Conservation (phyloP, 495 filamentous ascomycete genomes). For the Articulospora tetracladia region DNA sequence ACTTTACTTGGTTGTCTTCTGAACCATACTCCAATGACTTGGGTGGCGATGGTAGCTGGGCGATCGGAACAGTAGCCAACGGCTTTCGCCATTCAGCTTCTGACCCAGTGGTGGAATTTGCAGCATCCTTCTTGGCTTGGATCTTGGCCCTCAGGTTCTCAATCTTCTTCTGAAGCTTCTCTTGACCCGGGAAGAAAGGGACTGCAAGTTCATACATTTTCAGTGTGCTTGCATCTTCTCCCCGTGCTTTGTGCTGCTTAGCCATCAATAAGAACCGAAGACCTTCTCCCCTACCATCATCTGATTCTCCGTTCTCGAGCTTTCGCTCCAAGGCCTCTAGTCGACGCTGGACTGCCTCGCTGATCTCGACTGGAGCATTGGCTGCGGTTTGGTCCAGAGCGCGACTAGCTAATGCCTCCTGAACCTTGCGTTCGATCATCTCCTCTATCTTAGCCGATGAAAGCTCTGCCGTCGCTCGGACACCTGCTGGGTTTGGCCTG, state of each 20-base stretch:
- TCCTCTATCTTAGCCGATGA: conserved; percentile 82
- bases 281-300: conserved; percentile 74
- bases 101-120: background rate
- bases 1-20: background rate
- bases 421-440: conserved; percentile 86
- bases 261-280: conserved; percentile 84
- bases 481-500: conserved; percentile 29
- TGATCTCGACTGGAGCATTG: conserved; percentile 54
- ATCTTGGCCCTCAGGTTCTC: conserved; percentile 60
- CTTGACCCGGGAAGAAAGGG: conserved; percentile 81
- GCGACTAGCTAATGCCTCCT: conserved; percentile 76
- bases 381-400: conserved; percentile 44
- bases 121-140: conserved; percentile 35
- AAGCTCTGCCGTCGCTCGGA: conserved; percentile 41
- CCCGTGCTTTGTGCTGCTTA: conserved; percentile 80
- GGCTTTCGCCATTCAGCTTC: conserved; percentile 13
- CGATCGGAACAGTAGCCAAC: conserved; percentile 12
- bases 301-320: conserved; percentile 56
- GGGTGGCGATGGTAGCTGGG: conserved; percentile 13
- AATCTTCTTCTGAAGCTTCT: conserved; percentile 78
- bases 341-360: conserved; percentile 72
- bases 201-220: conserved; percentile 83
- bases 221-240: conserved; percentile 73
- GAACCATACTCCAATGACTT: conserved; percentile 10
- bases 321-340: conserved; percentile 81